These are phyloP conservation scores for Eutrema japonicum DNA, from an alignment of 345 rosid species.

Conservation along the genomic window DNA sequence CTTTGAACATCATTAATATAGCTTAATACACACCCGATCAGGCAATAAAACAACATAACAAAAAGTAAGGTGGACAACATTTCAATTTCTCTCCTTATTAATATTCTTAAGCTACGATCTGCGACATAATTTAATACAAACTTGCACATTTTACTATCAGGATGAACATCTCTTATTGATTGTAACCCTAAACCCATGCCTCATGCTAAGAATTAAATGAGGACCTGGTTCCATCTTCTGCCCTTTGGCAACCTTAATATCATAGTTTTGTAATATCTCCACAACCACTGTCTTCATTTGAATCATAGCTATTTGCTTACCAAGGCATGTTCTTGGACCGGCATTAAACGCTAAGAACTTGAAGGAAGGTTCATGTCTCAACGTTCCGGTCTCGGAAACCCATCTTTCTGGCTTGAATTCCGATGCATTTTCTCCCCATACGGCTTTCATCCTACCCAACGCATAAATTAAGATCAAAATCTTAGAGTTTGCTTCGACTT, in stretches of 20 bases:
- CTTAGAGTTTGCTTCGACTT: constrained; percentile 10
- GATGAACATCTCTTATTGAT: not conserved
- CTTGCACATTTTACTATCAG: not conserved
- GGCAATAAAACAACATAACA: no score
- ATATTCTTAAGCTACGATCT: not conserved
- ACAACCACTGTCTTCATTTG: no score
- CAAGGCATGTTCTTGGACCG: constrained; percentile 10
- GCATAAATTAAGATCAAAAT: constrained; percentile 28
- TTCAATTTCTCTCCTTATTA: not conserved
- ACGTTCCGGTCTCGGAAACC: not conserved
- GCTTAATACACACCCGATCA: no score
- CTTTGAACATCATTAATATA: no score
- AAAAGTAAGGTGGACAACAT: no score
- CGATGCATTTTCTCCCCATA: constrained; percentile 36
- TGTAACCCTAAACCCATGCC: no score
- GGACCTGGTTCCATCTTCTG: no score
- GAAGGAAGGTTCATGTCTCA: constrained; percentile 3
- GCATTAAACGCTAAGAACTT: constrained; percentile 41
- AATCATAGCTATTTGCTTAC: no score
- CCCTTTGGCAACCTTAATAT: no score
- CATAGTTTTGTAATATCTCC: no score
- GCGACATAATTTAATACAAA: not conserved
- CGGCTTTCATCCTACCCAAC: constrained; percentile 42
- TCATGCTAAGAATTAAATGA: no score
- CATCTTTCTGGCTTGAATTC: constrained; percentile 44